Evolutionary conservation across 495 filamentous ascomycete genomes (phyloP), one percentile per base, ranked within the genome.

Genomic region (Hyaloscypha bicolor): DNA sequence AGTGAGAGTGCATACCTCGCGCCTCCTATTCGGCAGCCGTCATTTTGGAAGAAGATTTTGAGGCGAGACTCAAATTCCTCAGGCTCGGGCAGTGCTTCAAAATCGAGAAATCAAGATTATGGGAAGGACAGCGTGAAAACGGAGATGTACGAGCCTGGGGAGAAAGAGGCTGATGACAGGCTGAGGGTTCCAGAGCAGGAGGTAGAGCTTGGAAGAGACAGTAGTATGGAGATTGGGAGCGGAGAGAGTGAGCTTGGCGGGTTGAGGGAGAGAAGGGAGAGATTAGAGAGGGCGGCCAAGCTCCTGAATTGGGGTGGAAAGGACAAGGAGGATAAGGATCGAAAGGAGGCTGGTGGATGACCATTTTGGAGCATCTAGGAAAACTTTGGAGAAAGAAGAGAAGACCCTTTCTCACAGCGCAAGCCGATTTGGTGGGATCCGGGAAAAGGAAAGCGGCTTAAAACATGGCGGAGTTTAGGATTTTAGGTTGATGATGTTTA

Each of bases 211-310:
- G 59, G 59, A 12, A 48, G 62, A 4, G 48, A 51, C 3, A 59
- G 32, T 39, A 70, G 68, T 56, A 70, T 67, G 58, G 63, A 62
- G 33, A 48, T 60, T 55, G 31, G n/a, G 35, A 63, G 68, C 60
- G 64, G 35, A 39, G 53, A 62, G 31, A 71, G 63, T 60, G 42
- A 56, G 55, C 4, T 60, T 19, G 59, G 35, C 5, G 53, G 55
- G 22, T 62, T 71, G 22, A 68, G 55, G 22, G 55, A 59, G 56
- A 68, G 57, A 30, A 65, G 32, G 30, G 69, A 68, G 42, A 60
- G 65, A 45, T 51, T 68, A 21, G 65, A 71, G 35, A 61, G 65
- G 33, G 62, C 69, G 57, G 60, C 30, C 16, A 63, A 16, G 56
- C 56, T 71, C 37, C 55, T 71, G 53, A 58, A 67, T 62, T 25